Base-by-base conservation (phyloP, 768 basidiomycete species). In the Mycena galericulata region DNA sequence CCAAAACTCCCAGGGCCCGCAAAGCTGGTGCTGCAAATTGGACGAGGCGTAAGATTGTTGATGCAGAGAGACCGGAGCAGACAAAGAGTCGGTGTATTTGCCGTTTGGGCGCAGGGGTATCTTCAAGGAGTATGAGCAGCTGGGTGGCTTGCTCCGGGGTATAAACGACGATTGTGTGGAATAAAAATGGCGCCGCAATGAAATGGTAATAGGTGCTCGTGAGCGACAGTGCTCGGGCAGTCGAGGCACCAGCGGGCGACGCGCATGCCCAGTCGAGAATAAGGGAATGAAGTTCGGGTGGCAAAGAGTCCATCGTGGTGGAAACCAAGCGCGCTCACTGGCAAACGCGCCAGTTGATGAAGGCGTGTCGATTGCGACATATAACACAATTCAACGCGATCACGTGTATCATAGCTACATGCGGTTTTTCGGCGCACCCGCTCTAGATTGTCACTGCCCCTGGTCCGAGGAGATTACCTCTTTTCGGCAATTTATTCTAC, bases 321-420 rank as follows among this genome's bases (percentile, higher is more conserved):
- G 45, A 36, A 17, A 26, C 29, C 12, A 26, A 20, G 20, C 58
- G 24, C 5, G 18, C n/a, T n/a, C n/a, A n/a, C 17, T 9, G 5
- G 27, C 3, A n/a, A n/a, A 20, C 27, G n/a, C n/a, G n/a, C n/a
- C n/a, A n/a, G 30, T 26, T 34, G 27, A 22, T 15, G n/a, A 59
- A 60, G 57, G 47, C 65, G 58, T 58, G 12, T 53, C 40, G 41
- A 66, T 66, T 51, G 63, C 63, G 63, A 65, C 63, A 56, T 62
- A 51, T 66, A 30, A 55, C 38, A 43, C 62, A 54, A 64, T 36
- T 51, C 14, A 14, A 47, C 57, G 50, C 65, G 65, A 30, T 67
- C 65, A 67, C 65, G 57, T 67, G 58, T n/a, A n/a, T n/a, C n/a
- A n/a, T n/a, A n/a, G n/a, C n/a, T n/a, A n/a, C n/a, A n/a, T n/a